Base-by-base conservation (phyloP, 208 protist genomes). In the Crithidia acanthocephali region DNA sequence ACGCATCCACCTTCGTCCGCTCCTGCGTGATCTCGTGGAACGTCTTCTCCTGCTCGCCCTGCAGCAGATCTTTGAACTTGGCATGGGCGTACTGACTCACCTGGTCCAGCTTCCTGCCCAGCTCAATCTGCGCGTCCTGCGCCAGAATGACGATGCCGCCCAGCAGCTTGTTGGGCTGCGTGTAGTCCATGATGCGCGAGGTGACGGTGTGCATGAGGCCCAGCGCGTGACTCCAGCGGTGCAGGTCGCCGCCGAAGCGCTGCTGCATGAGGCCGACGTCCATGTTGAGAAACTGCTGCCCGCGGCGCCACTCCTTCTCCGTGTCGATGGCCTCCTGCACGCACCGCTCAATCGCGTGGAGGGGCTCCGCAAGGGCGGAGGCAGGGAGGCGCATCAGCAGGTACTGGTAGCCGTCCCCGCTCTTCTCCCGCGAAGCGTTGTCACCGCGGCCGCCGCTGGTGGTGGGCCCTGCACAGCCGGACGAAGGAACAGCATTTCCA, bases 21-120 rank as follows among this genome's bases (percentile, higher is more conserved):
- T 85, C 83, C 64, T 83, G 76, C 27, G 74, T 77, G 32, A 98
- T 81, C 22, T 60, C 63, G 32, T 76, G 52, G 53, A 86, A 92
- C 47, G 79, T 81, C 8, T 48, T 59, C 25, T 90, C 85, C 63
- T 93, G 72, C 61, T 91, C 82, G 35, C 68, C 76, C 64, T 92
- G 83, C 30, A 98, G 80, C 7, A 96, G 68, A 62, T 95, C 88
- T 37, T 87, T 86, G 60, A 96, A 97, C 66, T 94, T 93, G 59
- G 75, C 85, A 63, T 93, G 69, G 25, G 84, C 81, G 72, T 91
- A 92, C 40, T 90, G 81, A 32, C 85, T 88, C 66, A 94, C 74
- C 73, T 91, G 86, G 60, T 95, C 88, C 18, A 97, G 77, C 68
- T 95, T 93, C 11, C 87, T 72, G 25, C 89, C 86, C 42, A 97